Evolutionary conservation across 768 basidiomycete species (phyloP).

Genomic region (Agaricus sinodeliciosus): DNA sequence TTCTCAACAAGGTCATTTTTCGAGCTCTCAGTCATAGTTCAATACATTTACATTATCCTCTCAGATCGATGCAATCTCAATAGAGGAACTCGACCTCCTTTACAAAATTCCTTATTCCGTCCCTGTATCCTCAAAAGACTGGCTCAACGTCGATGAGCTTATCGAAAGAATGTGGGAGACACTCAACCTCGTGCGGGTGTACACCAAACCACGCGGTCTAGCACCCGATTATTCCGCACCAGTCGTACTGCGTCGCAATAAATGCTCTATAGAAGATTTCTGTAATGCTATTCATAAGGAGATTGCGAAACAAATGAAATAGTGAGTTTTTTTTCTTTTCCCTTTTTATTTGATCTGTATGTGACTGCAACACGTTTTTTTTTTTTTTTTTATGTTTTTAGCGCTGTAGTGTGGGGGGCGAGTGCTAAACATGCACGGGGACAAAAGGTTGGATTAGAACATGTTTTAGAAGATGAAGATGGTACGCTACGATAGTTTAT

Average conservation of each 20-base stretch:
- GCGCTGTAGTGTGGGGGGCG: constrained; percentile 91
- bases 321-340: constrained; percentile 41
- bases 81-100: constrained; percentile 93
- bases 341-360: neutral
- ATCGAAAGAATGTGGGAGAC: constrained; percentile 91
- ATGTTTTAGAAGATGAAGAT: constrained; percentile 84
- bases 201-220: constrained; percentile 92
- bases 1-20: constrained; percentile 69
- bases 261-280: constrained; percentile 78
- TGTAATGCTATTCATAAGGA: constrained; percentile 94
- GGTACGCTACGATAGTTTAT: constrained; percentile 52
- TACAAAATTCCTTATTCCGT: constrained; percentile 96
- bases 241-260: constrained; percentile 72
- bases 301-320: constrained; percentile 97
- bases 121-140: constrained; percentile 87
- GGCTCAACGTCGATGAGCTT: constrained; percentile 96
- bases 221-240: constrained; percentile 88
- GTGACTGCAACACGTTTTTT: neutral
- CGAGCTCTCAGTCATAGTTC: neutral
- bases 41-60: neutral
- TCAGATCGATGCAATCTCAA: constrained; percentile 94
- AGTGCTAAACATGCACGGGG: constrained; percentile 97
- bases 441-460: constrained; percentile 90
- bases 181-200: constrained; percentile 88
- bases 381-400: constrained; percentile 22